These are phyloP conservation scores for Bromus sterilis DNA, from an alignment of 176 grass and related monocot species.

Conservation along the genomic window DNA sequence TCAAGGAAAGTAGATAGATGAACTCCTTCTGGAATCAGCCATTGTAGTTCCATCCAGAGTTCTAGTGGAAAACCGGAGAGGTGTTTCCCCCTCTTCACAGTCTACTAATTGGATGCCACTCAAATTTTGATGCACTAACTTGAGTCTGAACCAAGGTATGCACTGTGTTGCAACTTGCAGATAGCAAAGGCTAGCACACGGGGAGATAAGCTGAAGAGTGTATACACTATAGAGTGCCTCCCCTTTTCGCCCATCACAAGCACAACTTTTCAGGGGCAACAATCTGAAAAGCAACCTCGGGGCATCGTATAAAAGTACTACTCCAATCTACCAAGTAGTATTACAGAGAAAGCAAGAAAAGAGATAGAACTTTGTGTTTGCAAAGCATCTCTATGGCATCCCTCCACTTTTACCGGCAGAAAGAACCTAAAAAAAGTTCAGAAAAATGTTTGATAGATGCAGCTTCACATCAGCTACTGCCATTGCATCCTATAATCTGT, in stretches of 20 bases:
- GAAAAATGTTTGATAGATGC: not conserved
- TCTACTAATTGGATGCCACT: not conserved
- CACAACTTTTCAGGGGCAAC: constrained; percentile 9
- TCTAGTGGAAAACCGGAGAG: not conserved
- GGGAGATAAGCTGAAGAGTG: not conserved
- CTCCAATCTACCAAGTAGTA: not conserved
- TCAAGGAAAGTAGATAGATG: not conserved
- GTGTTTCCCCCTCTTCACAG: not conserved
- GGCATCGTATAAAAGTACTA: not conserved
- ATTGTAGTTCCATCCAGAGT: not conserved
- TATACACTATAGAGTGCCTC: too few relatives aligned
- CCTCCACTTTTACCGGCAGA: not conserved
- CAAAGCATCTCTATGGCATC: constrained; percentile 2
- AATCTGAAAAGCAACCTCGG: not conserved
- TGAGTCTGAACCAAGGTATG: not conserved
- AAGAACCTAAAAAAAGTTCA: not conserved
- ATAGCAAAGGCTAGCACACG: not conserved
- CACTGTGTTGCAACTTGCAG: not conserved
- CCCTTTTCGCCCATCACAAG: not conserved
- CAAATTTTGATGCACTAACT: too few relatives aligned
- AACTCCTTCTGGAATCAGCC: not conserved
- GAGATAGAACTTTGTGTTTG: not conserved
- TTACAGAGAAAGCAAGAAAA: too few relatives aligned
- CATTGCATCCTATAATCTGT: not conserved
- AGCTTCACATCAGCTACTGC: not conserved